A percentile compares a stretch with the other conserved stretches of the same genome.
These are phyloP conservation scores for Eucalyptus globulus DNA, from an alignment of 345 rosid species.

Conservation along the genomic window DNA sequence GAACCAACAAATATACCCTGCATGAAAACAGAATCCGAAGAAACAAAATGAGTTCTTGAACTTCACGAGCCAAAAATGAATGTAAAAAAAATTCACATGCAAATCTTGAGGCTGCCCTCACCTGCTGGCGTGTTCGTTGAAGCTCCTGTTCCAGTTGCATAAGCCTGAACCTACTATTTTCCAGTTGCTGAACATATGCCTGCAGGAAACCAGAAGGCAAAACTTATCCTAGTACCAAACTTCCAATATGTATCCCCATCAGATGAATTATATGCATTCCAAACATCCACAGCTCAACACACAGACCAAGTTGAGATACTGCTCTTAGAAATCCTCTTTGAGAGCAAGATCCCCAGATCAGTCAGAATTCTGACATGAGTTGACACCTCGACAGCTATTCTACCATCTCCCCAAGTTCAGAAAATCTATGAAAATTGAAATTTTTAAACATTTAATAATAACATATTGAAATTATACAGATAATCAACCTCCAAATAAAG, in stretches of 20 bases:
- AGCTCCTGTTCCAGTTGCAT: constrained; percentile 81
- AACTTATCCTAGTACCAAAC: neutral
- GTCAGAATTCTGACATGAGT: neutral
- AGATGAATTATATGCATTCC: neutral
- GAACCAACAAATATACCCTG: constrained; percentile 41
- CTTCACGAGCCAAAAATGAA: neutral
- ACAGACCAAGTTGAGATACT: neutral
- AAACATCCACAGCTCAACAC: neutral
- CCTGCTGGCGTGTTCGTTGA: constrained; percentile 77
- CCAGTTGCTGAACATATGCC: constrained; percentile 97
- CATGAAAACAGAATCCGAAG: neutral
- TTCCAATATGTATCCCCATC: neutral
- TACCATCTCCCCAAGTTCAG: neutral
- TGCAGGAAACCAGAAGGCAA: constrained; percentile 29
- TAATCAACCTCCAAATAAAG: neutral
- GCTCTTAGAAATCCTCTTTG: neutral
- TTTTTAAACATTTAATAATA: neutral
- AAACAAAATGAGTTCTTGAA: neutral
- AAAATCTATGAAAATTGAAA: neutral
- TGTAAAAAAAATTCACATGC: neutral
- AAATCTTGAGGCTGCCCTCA: neutral
- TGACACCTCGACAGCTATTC: neutral
- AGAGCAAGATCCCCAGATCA: neutral
- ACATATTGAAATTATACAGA: neutral
- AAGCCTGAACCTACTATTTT: constrained; percentile 55